A percentile compares a stretch with the other conserved stretches of the same genome.
phyloP scores from a whole-genome alignment of 2,329 filamentous ascomycete species.

The Fusarium sp. region DNA sequence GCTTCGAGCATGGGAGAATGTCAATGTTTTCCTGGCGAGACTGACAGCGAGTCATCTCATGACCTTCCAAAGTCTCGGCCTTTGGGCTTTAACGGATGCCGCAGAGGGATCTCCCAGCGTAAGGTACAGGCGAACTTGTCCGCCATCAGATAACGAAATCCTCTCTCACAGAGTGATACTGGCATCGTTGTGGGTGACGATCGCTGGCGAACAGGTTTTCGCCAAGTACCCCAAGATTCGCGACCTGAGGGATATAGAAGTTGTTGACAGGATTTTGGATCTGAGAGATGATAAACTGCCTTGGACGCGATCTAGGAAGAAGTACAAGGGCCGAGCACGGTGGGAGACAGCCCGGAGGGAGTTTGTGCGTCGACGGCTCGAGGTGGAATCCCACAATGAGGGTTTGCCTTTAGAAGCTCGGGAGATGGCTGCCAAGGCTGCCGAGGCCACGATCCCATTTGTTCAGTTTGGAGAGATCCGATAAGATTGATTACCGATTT shows the following conservation, averaged over 20 bases:
- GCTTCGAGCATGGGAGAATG: conserved; percentile 7
- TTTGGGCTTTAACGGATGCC: rapidly evolving
- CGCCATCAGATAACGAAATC: not conserved
- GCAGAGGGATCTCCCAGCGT: not conserved
- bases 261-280: not conserved
- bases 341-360: conserved; percentile 20
- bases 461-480: not conserved
- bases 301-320: conserved; percentile 8
- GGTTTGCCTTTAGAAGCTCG: not conserved
- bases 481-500: too few species aligned
- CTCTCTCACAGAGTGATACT: not conserved
- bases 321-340: not conserved
- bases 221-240: not conserved
- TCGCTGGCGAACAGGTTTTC: not conserved
- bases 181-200: not conserved
- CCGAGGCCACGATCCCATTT: not conserved
- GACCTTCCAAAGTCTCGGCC: not conserved
- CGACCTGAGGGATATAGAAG: conserved; percentile 5
- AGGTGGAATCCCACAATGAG: conserved; percentile 2
- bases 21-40: conserved; percentile 1
- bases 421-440: not conserved
- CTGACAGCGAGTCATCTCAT: not conserved
- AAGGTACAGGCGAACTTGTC: not conserved
- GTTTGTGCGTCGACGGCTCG: not conserved
- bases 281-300: not conserved